A percentile compares a stretch with the other conserved stretches of the same genome.
Evolutionary conservation across 2,329 filamentous ascomycete species (phyloP).

Genomic region (Pseudogymnoascus sp.): DNA sequence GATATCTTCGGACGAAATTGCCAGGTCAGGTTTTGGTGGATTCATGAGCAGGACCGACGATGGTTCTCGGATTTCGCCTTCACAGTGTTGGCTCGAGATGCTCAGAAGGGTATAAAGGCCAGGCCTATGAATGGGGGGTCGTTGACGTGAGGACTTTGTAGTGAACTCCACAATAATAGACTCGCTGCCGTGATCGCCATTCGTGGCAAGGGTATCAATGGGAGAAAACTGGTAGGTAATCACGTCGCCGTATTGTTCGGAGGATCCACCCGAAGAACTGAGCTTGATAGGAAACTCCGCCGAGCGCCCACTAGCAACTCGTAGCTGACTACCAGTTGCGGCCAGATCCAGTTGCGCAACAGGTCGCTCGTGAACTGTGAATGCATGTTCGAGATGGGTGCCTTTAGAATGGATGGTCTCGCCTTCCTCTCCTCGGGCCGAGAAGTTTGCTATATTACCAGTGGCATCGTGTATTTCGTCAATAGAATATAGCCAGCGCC

Average conservation of each 20-base stretch:
- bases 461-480: conserved; percentile 88
- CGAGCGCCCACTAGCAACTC: conserved; percentile 66
- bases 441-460: conserved; percentile 77
- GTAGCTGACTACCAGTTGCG: conserved; percentile 70
- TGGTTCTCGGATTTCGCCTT: conserved; percentile 84
- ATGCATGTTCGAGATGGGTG: conserved; percentile 62
- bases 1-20: conserved; percentile 68
- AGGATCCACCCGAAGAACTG: conserved; percentile 47
- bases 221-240: conserved; percentile 78
- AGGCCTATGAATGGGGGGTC: conserved; percentile 61
- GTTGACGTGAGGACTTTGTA: conserved; percentile 53
- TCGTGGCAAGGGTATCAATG: conserved; percentile 57
- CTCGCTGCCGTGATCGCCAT: conserved; percentile 58
- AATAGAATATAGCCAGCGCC: conserved; percentile 81
- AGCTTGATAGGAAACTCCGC: conserved; percentile 64
- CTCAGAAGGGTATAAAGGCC: conserved; percentile 81
- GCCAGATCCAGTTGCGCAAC: conserved; percentile 63
- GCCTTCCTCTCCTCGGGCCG: conserved; percentile 55
- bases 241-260: conserved; percentile 57
- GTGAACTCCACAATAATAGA: conserved; percentile 48
- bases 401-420: conserved; percentile 50
- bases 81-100: conserved; percentile 71
- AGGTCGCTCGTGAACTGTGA: conserved; percentile 81
- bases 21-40: conserved; percentile 74
- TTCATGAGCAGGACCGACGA: conserved; percentile 90